Percentiles rank a stretch among this genome's conserved stretches.
These are phyloP conservation scores for Pythium phragmitis DNA, from an alignment of 352 stramenopile genomes.

Conservation along the genomic window DNA sequence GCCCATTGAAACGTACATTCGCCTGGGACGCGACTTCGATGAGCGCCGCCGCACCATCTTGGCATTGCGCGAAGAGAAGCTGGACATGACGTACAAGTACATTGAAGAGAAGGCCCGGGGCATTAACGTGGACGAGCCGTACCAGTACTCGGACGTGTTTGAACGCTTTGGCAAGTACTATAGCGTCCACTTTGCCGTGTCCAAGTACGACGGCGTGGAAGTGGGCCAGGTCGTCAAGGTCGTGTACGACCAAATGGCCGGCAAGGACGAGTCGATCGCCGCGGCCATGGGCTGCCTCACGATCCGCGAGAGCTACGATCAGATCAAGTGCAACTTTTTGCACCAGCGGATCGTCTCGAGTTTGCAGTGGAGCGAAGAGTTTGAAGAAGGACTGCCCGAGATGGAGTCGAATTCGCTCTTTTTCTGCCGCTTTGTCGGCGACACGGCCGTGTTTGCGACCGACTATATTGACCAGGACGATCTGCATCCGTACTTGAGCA, in stretches of 20 bases:
- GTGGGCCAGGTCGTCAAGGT: slow-evolving; percentile 62
- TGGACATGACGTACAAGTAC: slow-evolving; percentile 79
- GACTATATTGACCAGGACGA: slow-evolving; percentile 83
- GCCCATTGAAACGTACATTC: slow-evolving; percentile 76
- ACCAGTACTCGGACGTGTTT: slow-evolving; percentile 78
- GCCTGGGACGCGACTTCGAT: slow-evolving; percentile 55
- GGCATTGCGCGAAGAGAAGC: slow-evolving; percentile 65
- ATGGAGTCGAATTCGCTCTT: slow-evolving; percentile 77
- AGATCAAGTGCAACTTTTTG: slow-evolving; percentile 81
- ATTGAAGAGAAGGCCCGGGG: slow-evolving; percentile 69
- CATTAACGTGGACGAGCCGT: slow-evolving; percentile 54
- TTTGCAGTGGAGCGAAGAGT: slow-evolving; percentile 58
- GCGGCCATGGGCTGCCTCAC: slow-evolving; percentile 59
- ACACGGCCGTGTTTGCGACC: slow-evolving; percentile 60
- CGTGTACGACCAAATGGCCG: slow-evolving; percentile 72
- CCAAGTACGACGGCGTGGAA: slow-evolving; percentile 65
- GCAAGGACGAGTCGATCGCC: slow-evolving; percentile 56
- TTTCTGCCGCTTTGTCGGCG: slow-evolving; percentile 58
- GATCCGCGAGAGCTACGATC: slow-evolving; percentile 69
- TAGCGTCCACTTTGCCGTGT: slow-evolving; percentile 73
- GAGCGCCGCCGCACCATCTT: slow-evolving; percentile 62
- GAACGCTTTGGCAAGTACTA: slow-evolving; percentile 84
- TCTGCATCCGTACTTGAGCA: slow-evolving; percentile 67
- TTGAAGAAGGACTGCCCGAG: slow-evolving; percentile 48
- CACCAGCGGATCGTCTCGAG: slow-evolving; percentile 78